These are phyloP conservation scores for Diplocarpon mali DNA, from an alignment of 2,329 filamentous ascomycete genomes.

Conservation along the genomic window DNA sequence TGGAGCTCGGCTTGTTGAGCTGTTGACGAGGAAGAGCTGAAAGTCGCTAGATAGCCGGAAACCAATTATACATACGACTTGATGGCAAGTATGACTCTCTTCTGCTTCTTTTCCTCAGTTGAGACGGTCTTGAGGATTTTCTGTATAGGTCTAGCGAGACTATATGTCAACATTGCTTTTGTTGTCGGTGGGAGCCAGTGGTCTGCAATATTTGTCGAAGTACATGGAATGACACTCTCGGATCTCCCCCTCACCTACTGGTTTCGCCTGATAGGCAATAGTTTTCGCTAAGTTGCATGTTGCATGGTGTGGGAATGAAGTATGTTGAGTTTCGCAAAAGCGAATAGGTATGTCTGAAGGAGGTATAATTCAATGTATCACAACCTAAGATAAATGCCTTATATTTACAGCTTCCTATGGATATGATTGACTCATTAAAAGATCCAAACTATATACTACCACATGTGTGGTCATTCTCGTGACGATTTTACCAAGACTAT, in stretches of 20 bases:
- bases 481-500: neutral
- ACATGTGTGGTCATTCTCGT: neutral
- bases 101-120: no score
- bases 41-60: no score
- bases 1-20: conserved; percentile 36
- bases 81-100: no score
- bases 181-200: no score
- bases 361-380: neutral
- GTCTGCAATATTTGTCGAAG: neutral
- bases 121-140: no score
- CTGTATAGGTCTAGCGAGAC: no score
- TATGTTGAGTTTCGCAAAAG: neutral
- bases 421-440: neutral
- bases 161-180: no score
- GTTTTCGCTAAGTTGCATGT: neutral
- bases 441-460: neutral
- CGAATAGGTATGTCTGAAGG: neutral
- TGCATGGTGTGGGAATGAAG: neutral
- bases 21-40: conserved; percentile 42
- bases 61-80: no score
- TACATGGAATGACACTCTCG: neutral
- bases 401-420: neutral
- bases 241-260: neutral
- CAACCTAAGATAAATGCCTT: neutral
- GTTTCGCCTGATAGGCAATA: neutral